phyloP scores from a whole-genome alignment of 2,329 filamentous ascomycete species.

The Colletotrichum tropicale region DNA sequence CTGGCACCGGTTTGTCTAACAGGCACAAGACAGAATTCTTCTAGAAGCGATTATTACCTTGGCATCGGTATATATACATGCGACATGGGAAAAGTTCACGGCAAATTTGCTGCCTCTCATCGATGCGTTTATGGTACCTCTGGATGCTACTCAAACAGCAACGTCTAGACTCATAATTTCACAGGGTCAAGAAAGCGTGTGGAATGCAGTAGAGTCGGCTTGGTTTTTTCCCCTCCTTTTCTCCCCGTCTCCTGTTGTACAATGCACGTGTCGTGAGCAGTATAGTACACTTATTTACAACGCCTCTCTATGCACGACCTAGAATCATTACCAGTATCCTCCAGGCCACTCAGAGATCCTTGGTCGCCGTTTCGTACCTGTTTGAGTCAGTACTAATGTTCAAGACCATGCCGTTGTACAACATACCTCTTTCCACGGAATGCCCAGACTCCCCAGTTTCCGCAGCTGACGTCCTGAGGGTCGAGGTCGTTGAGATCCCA shows the following conservation, averaged over 20 bases:
- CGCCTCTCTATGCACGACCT: not conserved
- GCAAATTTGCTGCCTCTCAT: not conserved
- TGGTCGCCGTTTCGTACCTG: slow-evolving; percentile 68
- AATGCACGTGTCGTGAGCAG: slow-evolving; percentile 11
- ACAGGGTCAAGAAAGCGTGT: not conserved
- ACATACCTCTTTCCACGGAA: slow-evolving; percentile 94
- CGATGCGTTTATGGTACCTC: not conserved
- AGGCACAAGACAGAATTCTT: not conserved
- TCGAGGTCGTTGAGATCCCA: slow-evolving; percentile 98
- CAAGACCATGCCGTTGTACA: slow-evolving; percentile 13
- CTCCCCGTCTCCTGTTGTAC: slow-evolving; percentile 3
- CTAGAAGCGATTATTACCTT: not conserved
- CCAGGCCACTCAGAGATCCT: slow-evolving; percentile 36
- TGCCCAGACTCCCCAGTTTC: slow-evolving; percentile 97
- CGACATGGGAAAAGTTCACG: not conserved
- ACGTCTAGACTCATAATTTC: not conserved
- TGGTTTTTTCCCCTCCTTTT: not conserved
- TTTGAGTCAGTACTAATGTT: slow-evolving; percentile 32
- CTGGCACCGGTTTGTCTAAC: not conserved
- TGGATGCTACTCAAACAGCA: not conserved
- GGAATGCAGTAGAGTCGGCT: not conserved
- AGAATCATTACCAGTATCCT: not conserved
- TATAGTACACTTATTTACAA: slow-evolving; percentile 22
- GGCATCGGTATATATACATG: not conserved
- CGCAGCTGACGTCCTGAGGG: slow-evolving; percentile 90